phyloP scores from a whole-genome alignment of 306 rosid species.

The Vachellia collinsii region DNA sequence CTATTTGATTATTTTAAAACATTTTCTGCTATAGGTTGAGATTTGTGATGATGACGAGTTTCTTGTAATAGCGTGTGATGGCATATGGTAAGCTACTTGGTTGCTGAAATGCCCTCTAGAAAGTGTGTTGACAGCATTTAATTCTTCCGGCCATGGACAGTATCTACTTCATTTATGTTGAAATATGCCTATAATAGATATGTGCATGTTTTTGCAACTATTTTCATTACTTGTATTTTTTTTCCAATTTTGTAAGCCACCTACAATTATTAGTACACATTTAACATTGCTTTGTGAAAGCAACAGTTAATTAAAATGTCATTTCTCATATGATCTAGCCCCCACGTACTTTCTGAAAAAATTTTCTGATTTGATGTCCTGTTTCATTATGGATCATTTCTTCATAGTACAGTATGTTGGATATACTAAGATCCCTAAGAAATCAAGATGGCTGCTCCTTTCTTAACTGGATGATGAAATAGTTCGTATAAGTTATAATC shows the following conservation, averaged over 20 bases:
- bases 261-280: neutral
- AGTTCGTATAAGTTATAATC: neutral
- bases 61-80: constrained; percentile 95
- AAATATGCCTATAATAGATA: neutral
- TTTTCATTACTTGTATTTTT: neutral
- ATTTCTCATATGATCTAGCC: neutral
- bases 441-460: neutral
- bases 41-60: constrained; percentile 92
- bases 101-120: neutral
- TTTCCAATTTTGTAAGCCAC: neutral
- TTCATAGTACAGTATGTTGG: neutral
- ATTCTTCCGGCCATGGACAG: neutral
- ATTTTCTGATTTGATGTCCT: neutral
- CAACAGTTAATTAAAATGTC: neutral
- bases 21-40: constrained; percentile 61
- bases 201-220: neutral
- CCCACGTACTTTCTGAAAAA: neutral
- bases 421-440: neutral
- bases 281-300: neutral
- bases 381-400: neutral
- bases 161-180: neutral
- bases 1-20: neutral
- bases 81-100: constrained; percentile 80
- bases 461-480: neutral
- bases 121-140: neutral